phyloP scores from a whole-genome alignment of 768 basidiomycete genomes.

The Mycena floridula region DNA sequence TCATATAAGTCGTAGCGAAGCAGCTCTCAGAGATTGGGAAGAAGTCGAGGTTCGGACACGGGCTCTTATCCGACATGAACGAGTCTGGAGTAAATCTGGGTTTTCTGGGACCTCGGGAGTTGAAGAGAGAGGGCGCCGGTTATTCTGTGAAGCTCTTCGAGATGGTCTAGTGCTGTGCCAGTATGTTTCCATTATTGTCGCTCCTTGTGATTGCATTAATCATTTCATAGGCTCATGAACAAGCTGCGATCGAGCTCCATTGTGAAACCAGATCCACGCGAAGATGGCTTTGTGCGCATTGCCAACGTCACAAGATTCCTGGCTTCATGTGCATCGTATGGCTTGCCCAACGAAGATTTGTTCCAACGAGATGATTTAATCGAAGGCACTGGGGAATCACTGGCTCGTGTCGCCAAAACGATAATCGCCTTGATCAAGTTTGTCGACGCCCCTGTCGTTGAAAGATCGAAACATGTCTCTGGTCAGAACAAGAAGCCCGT shows the following conservation, averaged over 20 bases:
- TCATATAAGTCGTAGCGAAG: slow-evolving; percentile 43
- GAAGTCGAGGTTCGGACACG: slow-evolving; percentile 68
- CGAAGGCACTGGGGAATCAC: slow-evolving; percentile 50
- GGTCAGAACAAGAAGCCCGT: slow-evolving; percentile 28
- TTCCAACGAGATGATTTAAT: slow-evolving; percentile 67
- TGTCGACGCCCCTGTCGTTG: slow-evolving; percentile 47
- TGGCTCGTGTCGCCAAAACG: slow-evolving; percentile 70
- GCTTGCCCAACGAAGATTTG: slow-evolving; percentile 54
- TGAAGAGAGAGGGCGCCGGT: slow-evolving; percentile 69
- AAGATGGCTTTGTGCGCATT: slow-evolving; percentile 59
- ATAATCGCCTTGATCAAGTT: slow-evolving; percentile 62
- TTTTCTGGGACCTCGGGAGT: slow-evolving; percentile 36
- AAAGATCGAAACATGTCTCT: slow-evolving; percentile 39
- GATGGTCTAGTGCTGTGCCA: slow-evolving; percentile 90
- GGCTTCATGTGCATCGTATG: slow-evolving; percentile 65
- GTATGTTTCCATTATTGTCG: slow-evolving; percentile 49
- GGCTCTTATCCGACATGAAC: slow-evolving; percentile 59
- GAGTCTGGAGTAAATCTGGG: slow-evolving; percentile 70
- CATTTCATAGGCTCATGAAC: slow-evolving; percentile 62
- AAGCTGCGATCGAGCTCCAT: slow-evolving; percentile 61
- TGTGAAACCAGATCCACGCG: slow-evolving; percentile 56
- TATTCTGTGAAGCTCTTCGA: slow-evolving; percentile 69
- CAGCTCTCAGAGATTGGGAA: slow-evolving; percentile 56
- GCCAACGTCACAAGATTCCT: slow-evolving; percentile 77
- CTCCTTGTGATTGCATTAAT: slow-evolving; percentile 2